A percentile compares a stretch with the other conserved stretches of the same genome.
phyloP scores from a whole-genome alignment of 192 early-diverging fungal species.

The Backusella circina region DNA sequence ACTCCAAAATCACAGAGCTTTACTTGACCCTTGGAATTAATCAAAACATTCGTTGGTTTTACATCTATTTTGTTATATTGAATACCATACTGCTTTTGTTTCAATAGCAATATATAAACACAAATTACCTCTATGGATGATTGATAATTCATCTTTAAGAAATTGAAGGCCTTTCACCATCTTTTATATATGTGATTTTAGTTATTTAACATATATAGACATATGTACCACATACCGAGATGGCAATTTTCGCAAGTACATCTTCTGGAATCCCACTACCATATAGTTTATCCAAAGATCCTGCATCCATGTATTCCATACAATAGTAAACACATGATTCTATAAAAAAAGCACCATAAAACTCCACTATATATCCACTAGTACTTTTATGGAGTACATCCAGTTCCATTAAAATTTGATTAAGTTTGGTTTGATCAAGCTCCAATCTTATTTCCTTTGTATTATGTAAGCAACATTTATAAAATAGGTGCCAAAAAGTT shows the following conservation, averaged over 20 bases:
- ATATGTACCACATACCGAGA: conserved; percentile 47
- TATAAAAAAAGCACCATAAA: conserved; percentile 95
- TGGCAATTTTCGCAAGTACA: conserved; percentile 70
- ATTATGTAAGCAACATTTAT: background rate
- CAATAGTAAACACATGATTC: conserved; percentile 96
- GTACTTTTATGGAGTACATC: conserved; percentile 86
- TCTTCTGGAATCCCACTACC: conserved; percentile 76
- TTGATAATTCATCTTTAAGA: conserved; percentile 80
- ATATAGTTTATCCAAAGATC: conserved; percentile 83
- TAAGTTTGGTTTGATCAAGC: conserved; percentile 79
- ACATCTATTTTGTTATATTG: conserved; percentile 55
- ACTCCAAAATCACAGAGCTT: conserved; percentile 98
- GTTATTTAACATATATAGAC: conserved; percentile 7
- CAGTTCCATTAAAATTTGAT: conserved; percentile 95
- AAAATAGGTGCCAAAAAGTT: background rate
- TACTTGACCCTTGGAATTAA: conserved; percentile 81
- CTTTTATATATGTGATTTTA: conserved; percentile 23
- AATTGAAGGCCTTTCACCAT: conserved; percentile 83
- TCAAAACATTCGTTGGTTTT: conserved; percentile 92
- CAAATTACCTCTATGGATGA: conserved; percentile 76
- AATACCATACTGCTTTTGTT: background rate
- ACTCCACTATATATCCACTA: conserved; percentile 89
- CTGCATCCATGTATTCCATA: conserved; percentile 98
- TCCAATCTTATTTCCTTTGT: conserved; percentile 82
- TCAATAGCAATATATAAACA: background rate